phyloP scores from a whole-genome alignment of 352 stramenopile species.

The Thalassiosira pacifica region DNA sequence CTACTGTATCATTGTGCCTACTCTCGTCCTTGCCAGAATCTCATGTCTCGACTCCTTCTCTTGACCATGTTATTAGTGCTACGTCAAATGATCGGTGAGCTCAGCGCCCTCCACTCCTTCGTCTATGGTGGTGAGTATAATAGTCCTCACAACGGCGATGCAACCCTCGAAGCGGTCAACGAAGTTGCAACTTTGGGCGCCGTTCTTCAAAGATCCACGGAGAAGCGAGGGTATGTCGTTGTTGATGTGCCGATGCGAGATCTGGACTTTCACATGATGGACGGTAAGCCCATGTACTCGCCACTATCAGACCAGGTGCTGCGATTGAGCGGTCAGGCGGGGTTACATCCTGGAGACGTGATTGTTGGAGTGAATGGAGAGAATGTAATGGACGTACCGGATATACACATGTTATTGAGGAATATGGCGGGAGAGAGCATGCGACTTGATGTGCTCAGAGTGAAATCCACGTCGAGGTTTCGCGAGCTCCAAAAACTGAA shows the following conservation, averaged over 20 bases:
- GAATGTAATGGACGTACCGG: conserved; percentile 71
- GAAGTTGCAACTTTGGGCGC: conserved; percentile 74
- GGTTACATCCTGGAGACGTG: conserved; percentile 56
- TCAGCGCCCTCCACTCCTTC: conserved; percentile 82
- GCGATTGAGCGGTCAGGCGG: conserved; percentile 66
- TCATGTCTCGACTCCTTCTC: background rate
- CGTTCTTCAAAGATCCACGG: conserved; percentile 59
- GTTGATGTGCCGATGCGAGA: conserved; percentile 69
- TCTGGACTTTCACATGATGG: conserved; percentile 76
- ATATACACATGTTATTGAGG: conserved; percentile 78
- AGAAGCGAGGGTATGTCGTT: conserved; percentile 79
- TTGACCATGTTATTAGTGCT: conserved; percentile 52
- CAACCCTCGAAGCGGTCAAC: conserved; percentile 39
- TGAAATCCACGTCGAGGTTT: conserved; percentile 51
- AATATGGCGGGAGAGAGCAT: conserved; percentile 69
- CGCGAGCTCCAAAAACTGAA: conserved; percentile 25
- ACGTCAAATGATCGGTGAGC: conserved; percentile 77
- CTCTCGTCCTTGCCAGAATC: no score
- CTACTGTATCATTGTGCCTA: background rate
- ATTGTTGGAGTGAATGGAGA: conserved; percentile 65
- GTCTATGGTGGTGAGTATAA: conserved; percentile 84
- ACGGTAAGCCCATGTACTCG: conserved; percentile 72
- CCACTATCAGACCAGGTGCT: conserved; percentile 70
- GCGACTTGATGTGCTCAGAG: conserved; percentile 73
- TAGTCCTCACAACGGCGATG: conserved; percentile 54